Evolutionary conservation across 2,329 filamentous ascomycete species (phyloP), one percentile per base, ranked within the genome.

Genomic region (Fusarium chuoi): DNA sequence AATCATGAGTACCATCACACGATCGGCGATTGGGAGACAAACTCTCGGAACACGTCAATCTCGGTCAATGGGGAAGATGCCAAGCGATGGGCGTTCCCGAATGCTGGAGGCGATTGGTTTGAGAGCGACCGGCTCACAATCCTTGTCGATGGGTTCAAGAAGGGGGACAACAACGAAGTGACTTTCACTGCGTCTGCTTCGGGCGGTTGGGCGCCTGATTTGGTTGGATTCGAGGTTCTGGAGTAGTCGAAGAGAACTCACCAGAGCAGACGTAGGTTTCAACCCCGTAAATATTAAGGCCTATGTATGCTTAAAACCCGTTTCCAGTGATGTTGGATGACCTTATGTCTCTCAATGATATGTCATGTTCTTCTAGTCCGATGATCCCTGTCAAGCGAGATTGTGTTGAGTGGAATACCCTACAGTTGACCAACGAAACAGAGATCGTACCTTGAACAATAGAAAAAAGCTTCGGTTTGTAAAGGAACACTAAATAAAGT

Each of bases 51-150:
- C 61, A 81, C 88, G 75, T 87, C 86, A 0, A 78, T 89, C 20
- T 75, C 81, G 0, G 82, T 89, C n/a, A 89, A 89, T 33, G 83
- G 80, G 4, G 79, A 78, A 0, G 62, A 73, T 1, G 78, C 81
- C 1, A 85, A 86, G 73, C 78, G 86, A 2, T 85, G 87, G 70
- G 86, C 87, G 1, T 87, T 88, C 28, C 87, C 87, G 0, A 79
- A 89, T 20, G 84, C 85, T 2, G 87, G 86, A 0, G 80, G 83
- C 5, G 83, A 88, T 62, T 89, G 87, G 87, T 85, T 81, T 62
- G 86, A 88, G 78, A 83, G 83, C 0, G 85, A 84, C 3, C 82
- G 84, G 0, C 65, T 88, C 71, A 80, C 81, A 1, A 77, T 88
- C 14, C 80, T 86, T 68, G 78, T 86, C 1, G 82, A 84, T 36